These are phyloP conservation scores for Xylaria sp. DNA, from an alignment of 2,329 filamentous ascomycete genomes.

Conservation along the genomic window DNA sequence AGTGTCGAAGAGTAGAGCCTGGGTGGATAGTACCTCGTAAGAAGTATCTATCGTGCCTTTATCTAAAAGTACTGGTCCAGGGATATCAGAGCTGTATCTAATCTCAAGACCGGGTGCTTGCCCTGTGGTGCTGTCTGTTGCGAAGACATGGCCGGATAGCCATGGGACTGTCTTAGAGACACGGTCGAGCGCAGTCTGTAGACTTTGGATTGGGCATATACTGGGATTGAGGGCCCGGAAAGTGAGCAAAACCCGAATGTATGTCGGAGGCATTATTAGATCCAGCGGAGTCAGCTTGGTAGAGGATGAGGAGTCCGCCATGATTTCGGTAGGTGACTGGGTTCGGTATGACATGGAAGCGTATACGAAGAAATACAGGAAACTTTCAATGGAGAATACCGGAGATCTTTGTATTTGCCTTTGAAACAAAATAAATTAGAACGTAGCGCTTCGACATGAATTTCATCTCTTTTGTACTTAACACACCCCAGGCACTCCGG, in stretches of 20 bases:
- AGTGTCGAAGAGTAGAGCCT: neutral
- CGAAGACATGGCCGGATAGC: neutral
- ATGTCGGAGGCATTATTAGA: conserved; percentile 1
- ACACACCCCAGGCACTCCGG: no score
- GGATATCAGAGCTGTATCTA: neutral
- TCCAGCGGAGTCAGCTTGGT: neutral
- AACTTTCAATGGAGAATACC: no score
- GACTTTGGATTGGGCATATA: neutral
- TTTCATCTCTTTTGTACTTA: no score
- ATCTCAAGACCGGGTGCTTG: neutral
- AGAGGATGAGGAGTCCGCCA: neutral
- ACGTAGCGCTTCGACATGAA: no score
- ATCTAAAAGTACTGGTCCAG: neutral
- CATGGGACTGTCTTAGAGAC: neutral
- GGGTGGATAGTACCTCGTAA: neutral
- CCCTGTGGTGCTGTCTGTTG: neutral
- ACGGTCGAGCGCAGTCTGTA: neutral
- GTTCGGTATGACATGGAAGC: neutral
- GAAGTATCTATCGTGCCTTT: neutral
- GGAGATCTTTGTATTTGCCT: no score
- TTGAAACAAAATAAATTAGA: no score
- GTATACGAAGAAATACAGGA: no score
- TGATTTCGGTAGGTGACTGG: neutral
- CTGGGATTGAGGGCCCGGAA: neutral
- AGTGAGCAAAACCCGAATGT: neutral